Evolutionary conservation across 768 basidiomycete species (phyloP), one percentile per base, ranked within the genome.

Genomic region (Pleurotus djamor): DNA sequence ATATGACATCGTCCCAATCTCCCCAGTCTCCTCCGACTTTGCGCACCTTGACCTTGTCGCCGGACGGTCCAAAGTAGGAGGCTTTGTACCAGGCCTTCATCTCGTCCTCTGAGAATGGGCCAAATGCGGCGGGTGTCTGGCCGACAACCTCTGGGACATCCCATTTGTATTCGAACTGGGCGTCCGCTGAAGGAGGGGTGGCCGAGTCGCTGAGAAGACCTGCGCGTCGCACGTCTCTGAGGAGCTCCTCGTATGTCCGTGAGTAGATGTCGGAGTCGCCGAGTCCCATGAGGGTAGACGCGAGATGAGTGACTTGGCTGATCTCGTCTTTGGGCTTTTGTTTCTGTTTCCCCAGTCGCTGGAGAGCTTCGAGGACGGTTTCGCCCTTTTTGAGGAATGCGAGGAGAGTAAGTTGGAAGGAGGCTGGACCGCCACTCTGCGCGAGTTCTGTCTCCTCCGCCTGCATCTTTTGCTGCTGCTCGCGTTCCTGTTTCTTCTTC

Each of bases 241-340:
- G 84, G 54, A 96, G 80, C 67, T 92, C 88, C 64, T 94, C 92
- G 69, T 92, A 92, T 0, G 91, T 89, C 69, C 84, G 87, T 43
- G 87, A 89, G 74, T 96, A 96, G 57, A 96, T 83, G 66, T 96
- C 93, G 14, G 82, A 79, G 61, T 96, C 92, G 21, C 92, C 92
- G 12, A 94, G 81, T 0, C 89, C 87, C 86, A 96, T 89, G 63
- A 96, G 82, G 38, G 81, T 87, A n/a, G 92, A 94, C 5, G 94
- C 92, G 52, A 94, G 83, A 73, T 92, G 87, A 0, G 94, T 95
- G 28, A 58, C 83, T 16, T 78, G 71, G 67, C 93, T 90, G 69
- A 96, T 92, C 36, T 59, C 69, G 73, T 75, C 21, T 59, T 62
- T 52, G 58, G 60, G 50, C 69, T 72, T 68, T 72, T 76, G 60